These are phyloP conservation scores for Plasmodiophora brassicae DNA, from an alignment of 208 protist genomes.

Conservation along the genomic window DNA sequence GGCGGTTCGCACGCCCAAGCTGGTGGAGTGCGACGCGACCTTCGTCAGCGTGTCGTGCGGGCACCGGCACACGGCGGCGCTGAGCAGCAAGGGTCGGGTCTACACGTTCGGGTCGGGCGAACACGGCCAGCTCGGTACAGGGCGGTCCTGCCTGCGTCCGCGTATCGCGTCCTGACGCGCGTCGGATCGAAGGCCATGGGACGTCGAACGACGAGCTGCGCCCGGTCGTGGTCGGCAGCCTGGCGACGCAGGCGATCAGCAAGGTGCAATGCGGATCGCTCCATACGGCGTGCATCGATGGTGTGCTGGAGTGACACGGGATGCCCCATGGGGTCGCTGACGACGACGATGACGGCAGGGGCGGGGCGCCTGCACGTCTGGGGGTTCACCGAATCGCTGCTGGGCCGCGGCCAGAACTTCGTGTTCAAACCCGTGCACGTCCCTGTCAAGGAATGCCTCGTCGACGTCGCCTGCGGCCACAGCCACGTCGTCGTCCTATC, in stretches of 20 bases:
- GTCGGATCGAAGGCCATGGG: slow-evolving; percentile 20
- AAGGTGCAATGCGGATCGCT: neutral
- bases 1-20: neutral
- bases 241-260: neutral
- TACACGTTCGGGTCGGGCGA: slow-evolving; percentile 33
- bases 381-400: slow-evolving; percentile 36
- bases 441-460: neutral
- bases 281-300: neutral
- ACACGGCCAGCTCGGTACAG: slow-evolving; percentile 34
- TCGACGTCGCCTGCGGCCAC: neutral
- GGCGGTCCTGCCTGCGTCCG: neutral
- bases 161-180: too few species aligned
- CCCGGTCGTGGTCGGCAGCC: neutral
- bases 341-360: too few species aligned
- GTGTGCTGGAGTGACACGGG: neutral
- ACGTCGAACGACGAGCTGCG: neutral
- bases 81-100: neutral
- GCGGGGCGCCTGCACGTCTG: slow-evolving; percentile 33
- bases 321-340: too few species aligned
- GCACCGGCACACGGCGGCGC: slow-evolving; percentile 34
- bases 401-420: slow-evolving; percentile 17
- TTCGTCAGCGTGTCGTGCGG: slow-evolving; percentile 39
- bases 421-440: slow-evolving; percentile 23
- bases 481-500: neutral
- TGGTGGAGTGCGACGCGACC: neutral